Evolutionary conservation across 208 protist genomes (phyloP).

Genomic region (Phytomonas sp.): DNA sequence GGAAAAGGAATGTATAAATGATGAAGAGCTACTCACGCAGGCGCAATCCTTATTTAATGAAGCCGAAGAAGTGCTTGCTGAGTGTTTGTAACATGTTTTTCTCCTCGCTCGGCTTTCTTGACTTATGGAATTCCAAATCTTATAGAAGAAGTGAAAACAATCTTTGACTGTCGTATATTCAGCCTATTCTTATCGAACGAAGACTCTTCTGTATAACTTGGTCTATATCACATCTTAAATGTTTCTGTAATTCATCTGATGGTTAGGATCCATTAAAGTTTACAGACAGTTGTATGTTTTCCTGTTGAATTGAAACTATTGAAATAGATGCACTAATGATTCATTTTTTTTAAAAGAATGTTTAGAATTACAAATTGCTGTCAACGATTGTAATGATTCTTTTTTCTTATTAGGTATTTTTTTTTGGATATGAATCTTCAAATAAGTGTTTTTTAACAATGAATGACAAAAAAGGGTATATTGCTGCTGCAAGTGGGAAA

Average conservation of each 20-base stretch:
- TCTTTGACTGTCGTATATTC: not conserved
- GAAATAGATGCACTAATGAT: not conserved
- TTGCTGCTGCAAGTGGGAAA: conserved; percentile 53
- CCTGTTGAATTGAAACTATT: not conserved
- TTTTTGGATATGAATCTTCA: not conserved
- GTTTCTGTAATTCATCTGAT: not conserved
- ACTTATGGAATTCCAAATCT: not conserved
- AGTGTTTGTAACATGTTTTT: not conserved
- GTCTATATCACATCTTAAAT: not conserved
- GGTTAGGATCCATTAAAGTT: not conserved
- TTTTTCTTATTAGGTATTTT: not conserved
- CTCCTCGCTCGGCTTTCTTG: not conserved
- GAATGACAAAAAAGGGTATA: conserved; percentile 27
- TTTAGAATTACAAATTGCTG: not conserved
- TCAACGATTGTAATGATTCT: not conserved
- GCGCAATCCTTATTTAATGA: not conserved
- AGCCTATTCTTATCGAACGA: not conserved
- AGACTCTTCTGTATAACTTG: not conserved
- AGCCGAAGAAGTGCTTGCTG: not conserved
- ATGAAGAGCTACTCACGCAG: conserved; percentile 31
- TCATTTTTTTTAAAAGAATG: not conserved
- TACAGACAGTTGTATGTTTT: not conserved
- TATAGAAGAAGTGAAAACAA: not conserved
- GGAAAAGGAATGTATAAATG: conserved; percentile 20
- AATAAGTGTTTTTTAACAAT: not conserved